Evolutionary conservation across 805 yeast species (phyloP), one percentile per base, ranked within the genome.

Genomic region (Sugiyamaella smithiae): DNA sequence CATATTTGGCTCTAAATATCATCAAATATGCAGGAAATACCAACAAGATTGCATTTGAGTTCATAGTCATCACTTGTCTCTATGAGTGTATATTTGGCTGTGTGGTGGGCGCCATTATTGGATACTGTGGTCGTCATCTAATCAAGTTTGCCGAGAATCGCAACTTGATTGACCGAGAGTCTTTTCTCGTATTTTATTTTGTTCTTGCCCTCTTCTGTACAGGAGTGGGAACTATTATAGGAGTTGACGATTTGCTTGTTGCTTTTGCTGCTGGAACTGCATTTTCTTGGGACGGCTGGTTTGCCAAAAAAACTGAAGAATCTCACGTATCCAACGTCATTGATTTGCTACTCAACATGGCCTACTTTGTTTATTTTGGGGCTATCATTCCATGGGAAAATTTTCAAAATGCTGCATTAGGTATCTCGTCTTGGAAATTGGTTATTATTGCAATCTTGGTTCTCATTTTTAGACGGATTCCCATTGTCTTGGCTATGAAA

Each of bases 221-320:
- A 1, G 97, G 97, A 1, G 76, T 87, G 49, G 96, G 97, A 5
- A 79, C 96, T 7, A 81, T 88, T 63, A 71, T 88, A 38, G 97
- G 96, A 20, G 88, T 84, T 9, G 97, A 89, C 65, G 97, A 89
- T 67, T 75, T 89, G 59, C 74, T 89, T 53, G 95, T 86, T 2
- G 82, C 96, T 2, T 90, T 90, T 68, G 84, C 95, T 2, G 96
- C 97, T 0, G 97, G 97, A 20, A 82, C 96, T 2, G 87, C 96
- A 1, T 90, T 89, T 65, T 80, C 95, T 1, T 89, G 97, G 97
- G 90, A 87, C 64, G 96, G 96, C 9, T 80, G 89, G 81, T 88
- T 88, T 67, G 82, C 95, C 12, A 74, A 71, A 49, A 82, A 81
- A 57, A 88, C 95, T 0, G 91, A 86, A 59, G 95, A 86, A 58